Evolutionary conservation across 2,329 filamentous ascomycete genomes (phyloP).

Genomic region (Fusarium concolor): DNA sequence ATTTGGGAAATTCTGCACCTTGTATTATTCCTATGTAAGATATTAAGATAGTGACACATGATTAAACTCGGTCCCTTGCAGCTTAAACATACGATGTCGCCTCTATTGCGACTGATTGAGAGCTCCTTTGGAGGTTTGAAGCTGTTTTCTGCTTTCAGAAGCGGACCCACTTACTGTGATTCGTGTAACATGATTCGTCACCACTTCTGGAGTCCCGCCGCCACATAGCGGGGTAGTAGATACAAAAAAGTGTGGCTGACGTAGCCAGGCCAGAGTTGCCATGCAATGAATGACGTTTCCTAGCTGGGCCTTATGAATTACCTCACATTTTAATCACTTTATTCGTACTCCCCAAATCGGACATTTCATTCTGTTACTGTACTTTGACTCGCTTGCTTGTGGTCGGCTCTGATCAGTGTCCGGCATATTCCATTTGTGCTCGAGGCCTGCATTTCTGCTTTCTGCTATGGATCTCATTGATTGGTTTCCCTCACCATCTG

Average conservation of each 20-base stretch:
- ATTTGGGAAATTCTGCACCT: not conserved
- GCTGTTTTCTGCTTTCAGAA: slow-evolving; percentile 1
- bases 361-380: not conserved
- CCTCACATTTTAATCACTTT: slow-evolving; percentile 1
- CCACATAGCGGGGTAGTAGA: slow-evolving; percentile 30
- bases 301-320: not conserved
- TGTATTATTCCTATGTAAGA: not conserved
- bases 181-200: slow-evolving; percentile 6
- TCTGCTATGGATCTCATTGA: not conserved
- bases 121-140: not conserved
- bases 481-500: slow-evolving; percentile 10
- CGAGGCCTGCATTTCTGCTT: slow-evolving; percentile 11
- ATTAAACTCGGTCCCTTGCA: slow-evolving; percentile 19
- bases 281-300: not conserved
- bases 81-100: not conserved
- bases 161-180: slow-evolving; percentile 9
- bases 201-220: slow-evolving; percentile 5
- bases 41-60: not conserved
- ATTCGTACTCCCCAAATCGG: not conserved
- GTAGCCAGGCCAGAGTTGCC: slow-evolving; percentile 3
- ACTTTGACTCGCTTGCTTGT: not conserved
- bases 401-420: not conserved
- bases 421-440: slow-evolving; percentile 4
- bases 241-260: slow-evolving; percentile 29
- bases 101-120: not conserved